Base-by-base conservation (phyloP, 148 eudicot genomes). In the Oxyria digyna region DNA sequence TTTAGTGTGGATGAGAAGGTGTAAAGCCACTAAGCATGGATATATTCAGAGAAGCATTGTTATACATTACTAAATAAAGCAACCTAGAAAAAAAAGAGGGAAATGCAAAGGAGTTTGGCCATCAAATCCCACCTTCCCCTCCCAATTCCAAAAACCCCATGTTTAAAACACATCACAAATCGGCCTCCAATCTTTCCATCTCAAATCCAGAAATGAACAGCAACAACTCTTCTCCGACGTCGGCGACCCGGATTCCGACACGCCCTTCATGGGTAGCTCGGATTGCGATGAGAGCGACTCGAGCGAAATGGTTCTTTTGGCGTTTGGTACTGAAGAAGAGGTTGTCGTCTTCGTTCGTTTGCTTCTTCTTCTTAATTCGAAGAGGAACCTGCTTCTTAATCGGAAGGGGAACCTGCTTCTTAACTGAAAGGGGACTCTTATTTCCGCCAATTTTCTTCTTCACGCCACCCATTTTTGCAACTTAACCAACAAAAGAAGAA, bases 221-320 rank as follows among this genome's bases (percentile, higher is more conserved):
- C 24, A 37, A 0, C n/a, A n/a, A n/a, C n/a, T n/a, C n/a, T n/a
- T n/a, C n/a, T n/a, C n/a, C n/a, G n/a, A n/a, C 55, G 31, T 40
- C 26, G 29, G 57, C 1, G 42, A 54, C 32, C 5, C 48, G 15
- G 24, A 42, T 14, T 4, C 73, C 50, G 21, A 4, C 57, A 2
- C 67, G 76, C 12, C 67, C 85, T 6, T 74, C 99, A 18, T 65
- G 85, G 73, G 18, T 84, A 63, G 74, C 81, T 23, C 82, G 91
- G 77, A 24, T 79, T 69, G 97, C 96, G 29, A 84, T 91, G 80
- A 86, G 87, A 48, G 69, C 87, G 42, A 85, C 99, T 1, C 82
- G 97, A 70, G 84, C 97, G 29, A 84, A 85, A 73, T 88, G 93
- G 87, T 94, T 85, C 74, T 75, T 66, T 8, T 57, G 27, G 46